phyloP scores from a whole-genome alignment of 2,329 filamentous ascomycete species.

The Claviceps paspali region DNA sequence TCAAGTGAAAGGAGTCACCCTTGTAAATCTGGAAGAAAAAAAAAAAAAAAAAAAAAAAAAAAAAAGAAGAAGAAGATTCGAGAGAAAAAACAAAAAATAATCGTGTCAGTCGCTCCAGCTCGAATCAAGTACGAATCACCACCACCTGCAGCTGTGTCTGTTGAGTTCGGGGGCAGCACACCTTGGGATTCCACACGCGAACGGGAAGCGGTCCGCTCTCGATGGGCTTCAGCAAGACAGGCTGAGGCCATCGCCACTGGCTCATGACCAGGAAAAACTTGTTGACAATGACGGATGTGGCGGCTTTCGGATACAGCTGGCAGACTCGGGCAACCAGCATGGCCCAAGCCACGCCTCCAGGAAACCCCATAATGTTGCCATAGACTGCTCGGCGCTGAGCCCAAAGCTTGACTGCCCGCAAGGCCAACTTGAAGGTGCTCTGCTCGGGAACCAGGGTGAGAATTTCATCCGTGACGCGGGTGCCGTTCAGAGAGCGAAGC shows the following conservation, averaged over 20 bases:
- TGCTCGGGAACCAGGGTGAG: conserved; percentile 75
- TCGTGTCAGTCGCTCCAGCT: conserved; percentile 8
- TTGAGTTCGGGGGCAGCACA: conserved; percentile 19
- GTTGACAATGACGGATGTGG: conserved; percentile 71
- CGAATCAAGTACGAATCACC: no score
- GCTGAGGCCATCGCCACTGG: conserved; percentile 86
- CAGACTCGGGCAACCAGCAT: conserved; percentile 94
- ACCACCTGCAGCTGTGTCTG: background rate
- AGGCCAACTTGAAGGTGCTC: conserved; percentile 74
- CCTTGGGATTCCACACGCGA: conserved; percentile 87
- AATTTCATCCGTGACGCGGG: conserved; percentile 87
- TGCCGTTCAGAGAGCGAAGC: conserved; percentile 82
- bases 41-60: no score
- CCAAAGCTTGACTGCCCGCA: conserved; percentile 93
- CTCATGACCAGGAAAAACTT: conserved; percentile 92
- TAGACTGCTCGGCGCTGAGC: conserved; percentile 86
- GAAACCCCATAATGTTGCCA: conserved; percentile 90
- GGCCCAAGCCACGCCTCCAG: conserved; percentile 93
- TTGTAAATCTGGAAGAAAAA: conserved; percentile 49
- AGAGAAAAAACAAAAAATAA: no score
- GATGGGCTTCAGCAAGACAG: conserved; percentile 79
- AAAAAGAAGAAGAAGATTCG: no score
- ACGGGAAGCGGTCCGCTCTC: conserved; percentile 70
- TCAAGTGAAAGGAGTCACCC: conserved; percentile 71
- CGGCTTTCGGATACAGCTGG: conserved; percentile 88